Evolutionary conservation across 805 yeast genomes (phyloP).

Genomic region (Komagataella populi): DNA sequence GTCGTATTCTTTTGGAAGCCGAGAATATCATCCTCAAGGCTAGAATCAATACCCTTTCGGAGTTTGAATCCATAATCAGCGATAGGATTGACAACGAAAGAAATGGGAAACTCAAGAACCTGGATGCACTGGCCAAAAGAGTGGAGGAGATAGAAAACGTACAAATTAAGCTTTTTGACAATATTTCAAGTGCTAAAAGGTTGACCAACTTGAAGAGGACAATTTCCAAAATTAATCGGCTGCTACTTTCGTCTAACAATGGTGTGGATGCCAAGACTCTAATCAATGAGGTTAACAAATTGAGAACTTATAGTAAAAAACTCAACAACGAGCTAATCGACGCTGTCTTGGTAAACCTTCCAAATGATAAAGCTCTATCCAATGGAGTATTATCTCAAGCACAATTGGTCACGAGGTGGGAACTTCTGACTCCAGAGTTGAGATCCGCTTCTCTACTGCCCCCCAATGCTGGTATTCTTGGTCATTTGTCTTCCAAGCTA

Average conservation of each 20-base stretch:
- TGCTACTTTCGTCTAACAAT: conserved; percentile 20
- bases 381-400: conserved; percentile 62
- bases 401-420: conserved; percentile 73
- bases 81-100: conserved; percentile 61
- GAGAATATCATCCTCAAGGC: conserved; percentile 58
- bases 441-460: conserved; percentile 83
- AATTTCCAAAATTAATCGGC: conserved; percentile 25
- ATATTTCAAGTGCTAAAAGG: conserved; percentile 23
- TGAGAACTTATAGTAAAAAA: conserved; percentile 21
- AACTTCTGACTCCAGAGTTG: conserved; percentile 68
- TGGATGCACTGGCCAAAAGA: conserved; percentile 44
- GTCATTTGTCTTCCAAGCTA: conserved; percentile 70
- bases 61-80: conserved; percentile 43
- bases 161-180: conserved; percentile 25
- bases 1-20: conserved; percentile 55
- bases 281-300: conserved; percentile 23
- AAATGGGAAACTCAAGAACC: conserved; percentile 59
- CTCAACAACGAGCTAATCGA: conserved; percentile 19
- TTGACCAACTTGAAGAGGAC: conserved; percentile 30
- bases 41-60: conserved; percentile 54
- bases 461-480: conserved; percentile 90
- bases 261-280: conserved; percentile 27
- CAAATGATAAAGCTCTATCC: conserved; percentile 23
- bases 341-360: conserved; percentile 32
- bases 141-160: conserved; percentile 43